These are phyloP conservation scores for Chamaenerion angustifolium DNA, from an alignment of 345 rosid genomes.

Conservation along the genomic window DNA sequence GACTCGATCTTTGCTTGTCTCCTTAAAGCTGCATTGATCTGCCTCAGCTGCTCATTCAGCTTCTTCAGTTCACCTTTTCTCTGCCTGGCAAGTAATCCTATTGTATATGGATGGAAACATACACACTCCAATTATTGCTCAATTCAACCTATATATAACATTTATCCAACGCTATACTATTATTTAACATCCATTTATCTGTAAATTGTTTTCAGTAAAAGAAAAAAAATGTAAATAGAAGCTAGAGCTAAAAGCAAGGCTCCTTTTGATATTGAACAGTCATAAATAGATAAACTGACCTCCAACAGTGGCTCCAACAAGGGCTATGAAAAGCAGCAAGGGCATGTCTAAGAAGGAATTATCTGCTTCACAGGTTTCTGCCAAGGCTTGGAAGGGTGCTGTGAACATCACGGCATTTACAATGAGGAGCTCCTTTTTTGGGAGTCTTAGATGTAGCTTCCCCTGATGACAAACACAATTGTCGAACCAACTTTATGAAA, in stretches of 20 bases:
- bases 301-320: constrained; percentile 91
- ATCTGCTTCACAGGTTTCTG: constrained; percentile 61
- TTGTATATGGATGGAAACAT: neutral
- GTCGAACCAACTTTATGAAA: constrained; percentile 1
- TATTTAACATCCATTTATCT: too few relatives aligned
- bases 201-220: too few relatives aligned
- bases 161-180: too few relatives aligned
- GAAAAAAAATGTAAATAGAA: too few relatives aligned
- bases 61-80: constrained; percentile 52
- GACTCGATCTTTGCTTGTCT: constrained; percentile 93
- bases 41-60: constrained; percentile 76
- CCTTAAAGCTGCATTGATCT: constrained; percentile 81
- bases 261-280: neutral
- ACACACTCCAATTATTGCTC: too few relatives aligned
- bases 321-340: constrained; percentile 56
- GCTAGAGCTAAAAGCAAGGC: too few relatives aligned
- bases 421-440: constrained; percentile 26
- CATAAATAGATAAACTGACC: constrained; percentile 22
- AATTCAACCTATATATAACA: too few relatives aligned
- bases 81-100: constrained; percentile 87
- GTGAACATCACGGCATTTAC: constrained; percentile 37
- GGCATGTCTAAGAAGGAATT: constrained; percentile 70
- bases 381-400: constrained; percentile 58
- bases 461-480: constrained; percentile 25
- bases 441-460: constrained; percentile 17